Evolutionary conservation across 2,329 filamentous ascomycete genomes (phyloP), one percentile per base, ranked within the genome.

Genomic region (Fusarium sp.): DNA sequence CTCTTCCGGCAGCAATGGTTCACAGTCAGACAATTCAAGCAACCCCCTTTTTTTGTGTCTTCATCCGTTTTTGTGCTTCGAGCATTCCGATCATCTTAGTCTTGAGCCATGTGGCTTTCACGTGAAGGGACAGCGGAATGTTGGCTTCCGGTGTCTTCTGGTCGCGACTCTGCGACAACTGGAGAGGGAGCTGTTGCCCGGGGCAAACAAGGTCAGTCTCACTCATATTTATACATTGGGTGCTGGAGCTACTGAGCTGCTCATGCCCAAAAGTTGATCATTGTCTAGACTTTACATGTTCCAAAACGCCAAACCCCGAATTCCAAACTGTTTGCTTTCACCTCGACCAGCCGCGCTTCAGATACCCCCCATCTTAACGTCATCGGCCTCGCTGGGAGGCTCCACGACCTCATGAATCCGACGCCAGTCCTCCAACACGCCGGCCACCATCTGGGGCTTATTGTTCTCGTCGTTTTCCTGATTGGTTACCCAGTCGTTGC

Each of bases 401-500:
- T 66, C 43, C 7, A 43, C 44, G 30, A 55, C 28, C 11, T 54
- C 57, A 8, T 23, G 16, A 51, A 23, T 58, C 16, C 27, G 50
- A 60, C 64, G 60, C 39, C 10, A 27, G 12, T 65, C 62, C 59
- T 68, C 68, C 53, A 76, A 56, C 10, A 34, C n/a, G 10, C 74
- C 74, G 6, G 60, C 50, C 4, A 78, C 60, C 8, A 74, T 50
- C 7, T 46, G 40, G 11, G 73, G 69, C 36, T 56, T 52, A 43
- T 73, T 73, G 11, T 51, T 53, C 41, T 31, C 7, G 15, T 50
- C 58, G 39, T 70, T 72, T 44, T 36, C n/a, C 56, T 78, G 74
- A 41, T 78, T 77, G 36, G 73, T 65, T 23, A 79, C 77, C 73
- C 72, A 76, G 18, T 73, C 73, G 40, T 66, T 74, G 65, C 82